Percentiles rank a stretch among this genome's conserved stretches.
These are phyloP conservation scores for Phialophora tarda DNA, from an alignment of 2,329 filamentous ascomycete genomes.

Conservation along the genomic window DNA sequence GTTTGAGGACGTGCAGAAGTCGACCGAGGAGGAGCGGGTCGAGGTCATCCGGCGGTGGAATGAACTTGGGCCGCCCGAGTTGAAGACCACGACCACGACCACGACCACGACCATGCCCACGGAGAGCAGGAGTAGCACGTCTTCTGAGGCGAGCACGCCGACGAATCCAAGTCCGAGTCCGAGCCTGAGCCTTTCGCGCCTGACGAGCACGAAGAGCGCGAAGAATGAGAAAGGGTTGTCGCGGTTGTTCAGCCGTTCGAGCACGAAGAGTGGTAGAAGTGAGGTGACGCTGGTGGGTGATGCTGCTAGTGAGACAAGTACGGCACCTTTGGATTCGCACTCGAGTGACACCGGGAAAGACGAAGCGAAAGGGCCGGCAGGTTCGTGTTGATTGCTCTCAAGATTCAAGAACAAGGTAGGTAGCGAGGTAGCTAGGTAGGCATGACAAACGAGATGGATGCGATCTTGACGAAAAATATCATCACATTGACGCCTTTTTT, in stretches of 20 bases:
- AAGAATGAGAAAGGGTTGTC: conserved; percentile 4
- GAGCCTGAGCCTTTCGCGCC: neutral
- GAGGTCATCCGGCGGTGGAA: conserved; percentile 40
- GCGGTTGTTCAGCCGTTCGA: conserved; percentile 4
- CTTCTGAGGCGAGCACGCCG: neutral
- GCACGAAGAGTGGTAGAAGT: conserved; percentile 10
- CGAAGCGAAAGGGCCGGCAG: neutral
- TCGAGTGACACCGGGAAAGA: neutral
- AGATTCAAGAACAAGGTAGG: neutral
- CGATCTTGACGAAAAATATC: neutral
- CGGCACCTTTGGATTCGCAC: neutral
- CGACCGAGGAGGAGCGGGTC: conserved; percentile 38
- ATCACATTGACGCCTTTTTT: neutral
- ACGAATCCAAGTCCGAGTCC: neutral
- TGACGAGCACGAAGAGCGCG: conserved; percentile 8
- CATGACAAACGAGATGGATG: neutral
- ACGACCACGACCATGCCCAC: conserved; percentile 1
- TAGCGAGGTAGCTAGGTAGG: neutral
- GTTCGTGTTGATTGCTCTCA: neutral
- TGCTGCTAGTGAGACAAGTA: neutral
- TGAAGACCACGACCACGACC: conserved; percentile 12
- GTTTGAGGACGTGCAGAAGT: conserved; percentile 38
- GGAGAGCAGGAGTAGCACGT: conserved; percentile 6
- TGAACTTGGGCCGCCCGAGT: conserved; percentile 35
- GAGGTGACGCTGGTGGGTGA: neutral